Base-by-base conservation (phyloP, 2,329 filamentous ascomycete genomes). In the Fusarium sp. region DNA sequence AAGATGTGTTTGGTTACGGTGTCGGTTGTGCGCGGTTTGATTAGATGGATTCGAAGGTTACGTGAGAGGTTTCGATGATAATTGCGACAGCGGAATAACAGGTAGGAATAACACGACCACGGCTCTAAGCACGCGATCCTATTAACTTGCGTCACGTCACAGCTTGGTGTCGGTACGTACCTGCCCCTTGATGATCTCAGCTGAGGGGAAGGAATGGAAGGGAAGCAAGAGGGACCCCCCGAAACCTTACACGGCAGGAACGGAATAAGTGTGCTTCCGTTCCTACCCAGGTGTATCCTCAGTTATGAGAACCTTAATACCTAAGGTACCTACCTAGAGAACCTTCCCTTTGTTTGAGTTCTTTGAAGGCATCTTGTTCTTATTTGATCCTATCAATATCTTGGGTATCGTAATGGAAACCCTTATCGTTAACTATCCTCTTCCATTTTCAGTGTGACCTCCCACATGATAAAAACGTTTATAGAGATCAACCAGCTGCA, bases 81-180 rank as follows among this genome's bases (percentile, higher is more conserved):
- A 60, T 49, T 63, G 67, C 63, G 49, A 68, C 63, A 42, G 24
- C 28, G 21, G 39, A 57, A 50, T 41, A 69, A 66, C 41, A 69
- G 42, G 18, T 31, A 16, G 53, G 42, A 65, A n/a, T n/a, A n/a
- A n/a, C 33, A 57, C 55, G 33, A 59, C 67, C 67, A 60, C 61
- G 60, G 53, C 54, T 44, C 46, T 26, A 42, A 48, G 49, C 44
- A 68, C 67, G 67, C 67, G 63, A 70, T 70, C 44, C 41, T 67
- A 53, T 49, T 41, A 49, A 68, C 49, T 44, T 70, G 67, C 67
- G 66, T 69, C 67, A 69, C 66, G 63, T 31, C 20, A 39, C 56
- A 61, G 43, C 26, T 46, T 44, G 41, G 13, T 46, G 37, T 38
- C 18, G 50, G 65, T 68, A 68, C 63, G 64, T 68, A 68, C 58